phyloP scores from a whole-genome alignment of 345 rosid genomes.

The Adansonia digitata region DNA sequence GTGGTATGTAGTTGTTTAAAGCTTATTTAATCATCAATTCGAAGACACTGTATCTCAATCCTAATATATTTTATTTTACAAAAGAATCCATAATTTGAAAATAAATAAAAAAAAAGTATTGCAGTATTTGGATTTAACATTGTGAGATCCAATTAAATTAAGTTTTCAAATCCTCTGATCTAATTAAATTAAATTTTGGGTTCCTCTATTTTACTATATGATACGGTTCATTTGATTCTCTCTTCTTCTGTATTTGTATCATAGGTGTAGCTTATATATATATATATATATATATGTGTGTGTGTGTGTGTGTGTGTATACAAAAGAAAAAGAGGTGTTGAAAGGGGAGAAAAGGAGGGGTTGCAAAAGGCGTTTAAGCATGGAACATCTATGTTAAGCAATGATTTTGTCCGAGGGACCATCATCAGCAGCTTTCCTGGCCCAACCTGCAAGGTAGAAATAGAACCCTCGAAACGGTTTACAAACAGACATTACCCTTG shows the following conservation, averaged over 20 bases:
- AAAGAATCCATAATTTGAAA: neutral
- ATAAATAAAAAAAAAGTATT: neutral
- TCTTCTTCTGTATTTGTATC: constrained; percentile 8
- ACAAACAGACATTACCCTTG: constrained; percentile 18
- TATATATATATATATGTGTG: too few relatives aligned
- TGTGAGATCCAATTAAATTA: too few relatives aligned
- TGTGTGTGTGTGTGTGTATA: too few relatives aligned
- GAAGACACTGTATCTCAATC: neutral
- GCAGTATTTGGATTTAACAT: too few relatives aligned
- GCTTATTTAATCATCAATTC: constrained; percentile 13
- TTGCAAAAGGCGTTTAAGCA: constrained; percentile 26
- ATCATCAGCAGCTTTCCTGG: constrained; percentile 33
- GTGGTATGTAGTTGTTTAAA: constrained; percentile 21
- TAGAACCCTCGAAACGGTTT: constrained; percentile 13
- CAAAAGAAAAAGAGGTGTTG: constrained; percentile 8
- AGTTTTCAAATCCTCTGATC: too few relatives aligned
- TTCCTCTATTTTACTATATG: neutral
- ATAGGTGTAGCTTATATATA: neutral
- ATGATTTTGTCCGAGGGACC: too few relatives aligned
- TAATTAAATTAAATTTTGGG: too few relatives aligned
- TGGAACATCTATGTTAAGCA: constrained; percentile 26
- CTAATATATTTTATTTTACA: neutral
- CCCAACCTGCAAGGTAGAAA: neutral
- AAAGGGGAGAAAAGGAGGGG: constrained; percentile 20
- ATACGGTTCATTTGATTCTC: constrained; percentile 9